phyloP scores from a whole-genome alignment of 768 basidiomycete species.

The Agaricus subrufescens region DNA sequence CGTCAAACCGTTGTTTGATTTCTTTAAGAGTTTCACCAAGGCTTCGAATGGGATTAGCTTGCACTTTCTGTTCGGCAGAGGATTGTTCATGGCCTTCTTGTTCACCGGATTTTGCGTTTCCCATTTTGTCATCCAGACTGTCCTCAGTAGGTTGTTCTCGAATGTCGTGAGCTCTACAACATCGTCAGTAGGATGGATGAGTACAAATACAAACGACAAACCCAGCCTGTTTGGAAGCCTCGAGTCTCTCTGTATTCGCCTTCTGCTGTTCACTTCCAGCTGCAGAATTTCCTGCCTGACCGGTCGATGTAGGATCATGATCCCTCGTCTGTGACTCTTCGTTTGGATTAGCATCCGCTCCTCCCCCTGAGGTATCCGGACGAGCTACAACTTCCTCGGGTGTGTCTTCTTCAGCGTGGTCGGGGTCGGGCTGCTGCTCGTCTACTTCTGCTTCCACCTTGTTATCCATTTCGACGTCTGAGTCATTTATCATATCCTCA shows the following conservation, averaged over 20 bases:
- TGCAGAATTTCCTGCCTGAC: slow-evolving; percentile 17
- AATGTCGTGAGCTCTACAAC: slow-evolving; percentile 8
- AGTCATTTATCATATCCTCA: slow-evolving; percentile 26
- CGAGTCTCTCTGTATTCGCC: slow-evolving; percentile 18
- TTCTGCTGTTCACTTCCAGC: slow-evolving; percentile 7
- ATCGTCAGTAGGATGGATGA: neutral
- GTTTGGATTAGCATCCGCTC: slow-evolving; percentile 29
- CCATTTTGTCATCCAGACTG: slow-evolving; percentile 12
- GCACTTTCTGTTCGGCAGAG: slow-evolving; percentile 31
- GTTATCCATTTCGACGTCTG: slow-evolving; percentile 28
- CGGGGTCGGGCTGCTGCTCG: slow-evolving; percentile 22
- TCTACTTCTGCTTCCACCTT: slow-evolving; percentile 24
- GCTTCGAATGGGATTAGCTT: slow-evolving; percentile 62
- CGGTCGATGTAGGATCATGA: slow-evolving; percentile 11
- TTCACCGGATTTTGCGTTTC: slow-evolving; percentile 34
- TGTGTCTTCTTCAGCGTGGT: slow-evolving; percentile 25
- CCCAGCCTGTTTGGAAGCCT: slow-evolving; percentile 26
- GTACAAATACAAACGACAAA: slow-evolving; percentile 17
- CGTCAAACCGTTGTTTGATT: slow-evolving; percentile 77
- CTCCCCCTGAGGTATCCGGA: slow-evolving; percentile 41
- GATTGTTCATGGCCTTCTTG: slow-evolving; percentile 41
- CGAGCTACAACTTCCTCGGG: slow-evolving; percentile 31
- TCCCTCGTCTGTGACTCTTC: slow-evolving; percentile 19
- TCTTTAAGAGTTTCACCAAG: slow-evolving; percentile 83
- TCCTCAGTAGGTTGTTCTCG: slow-evolving; percentile 12